Evolutionary conservation across 169 alveolate species (phyloP).

Genomic region (Hepatocystis sp.): DNA sequence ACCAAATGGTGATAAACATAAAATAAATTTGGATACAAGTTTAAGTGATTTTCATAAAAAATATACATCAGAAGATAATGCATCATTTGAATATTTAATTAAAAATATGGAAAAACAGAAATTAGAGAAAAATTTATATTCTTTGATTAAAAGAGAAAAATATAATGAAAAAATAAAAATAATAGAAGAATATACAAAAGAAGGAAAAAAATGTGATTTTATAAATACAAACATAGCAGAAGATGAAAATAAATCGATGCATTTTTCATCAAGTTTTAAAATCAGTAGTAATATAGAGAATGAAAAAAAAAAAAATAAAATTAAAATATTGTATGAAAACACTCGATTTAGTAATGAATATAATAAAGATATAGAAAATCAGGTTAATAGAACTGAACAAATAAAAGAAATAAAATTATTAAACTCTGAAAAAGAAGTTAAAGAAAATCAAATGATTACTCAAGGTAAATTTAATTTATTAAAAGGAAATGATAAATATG

Average conservation of each 20-base stretch:
- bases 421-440: slow-evolving; percentile 51
- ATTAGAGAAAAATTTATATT: slow-evolving; percentile 70
- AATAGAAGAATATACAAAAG: slow-evolving; percentile 78
- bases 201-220: slow-evolving; percentile 72
- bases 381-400: slow-evolving; percentile 44
- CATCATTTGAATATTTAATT: slow-evolving; percentile 79
- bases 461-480: slow-evolving; percentile 75
- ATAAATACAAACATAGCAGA: slow-evolving; percentile 62
- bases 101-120: slow-evolving; percentile 73
- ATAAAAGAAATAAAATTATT: slow-evolving; percentile 38
- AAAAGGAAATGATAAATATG: slow-evolving; percentile 58
- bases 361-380: slow-evolving; percentile 63
- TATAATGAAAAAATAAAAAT: slow-evolving; percentile 77
- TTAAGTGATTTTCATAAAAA: slow-evolving; percentile 80
- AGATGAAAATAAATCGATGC: slow-evolving; percentile 67
- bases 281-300: slow-evolving; percentile 6
- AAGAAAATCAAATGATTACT: slow-evolving; percentile 76
- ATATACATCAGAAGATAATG: slow-evolving; percentile 84
- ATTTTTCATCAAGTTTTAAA: slow-evolving; percentile 27
- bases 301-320: slow-evolving; percentile 4
- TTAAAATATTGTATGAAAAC: slow-evolving; percentile 54
- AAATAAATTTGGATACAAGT: slow-evolving; percentile 79
- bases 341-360: slow-evolving; percentile 76
- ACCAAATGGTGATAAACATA: slow-evolving; percentile 73
- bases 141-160: slow-evolving; percentile 66